phyloP scores from a whole-genome alignment of 1,139 yeast genomes.

The Yamadazyma diospyri region DNA sequence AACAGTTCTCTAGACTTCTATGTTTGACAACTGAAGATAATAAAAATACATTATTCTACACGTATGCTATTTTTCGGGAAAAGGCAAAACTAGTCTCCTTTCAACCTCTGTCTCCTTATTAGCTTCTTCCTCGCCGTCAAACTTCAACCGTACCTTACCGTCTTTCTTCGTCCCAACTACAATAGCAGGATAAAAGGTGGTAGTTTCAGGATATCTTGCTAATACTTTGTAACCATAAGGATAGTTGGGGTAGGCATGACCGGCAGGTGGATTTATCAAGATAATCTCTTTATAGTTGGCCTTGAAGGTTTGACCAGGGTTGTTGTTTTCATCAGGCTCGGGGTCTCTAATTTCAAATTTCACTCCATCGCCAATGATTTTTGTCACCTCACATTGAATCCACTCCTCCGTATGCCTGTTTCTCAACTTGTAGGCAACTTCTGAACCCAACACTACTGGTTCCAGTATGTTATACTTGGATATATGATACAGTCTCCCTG shows the following conservation, averaged over 20 bases:
- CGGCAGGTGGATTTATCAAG: constrained; percentile 34
- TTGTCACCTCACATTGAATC: constrained; percentile 92
- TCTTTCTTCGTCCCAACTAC: constrained; percentile 78
- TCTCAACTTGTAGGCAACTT: constrained; percentile 81
- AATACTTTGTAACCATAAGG: constrained; percentile 79
- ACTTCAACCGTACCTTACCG: constrained; percentile 73
- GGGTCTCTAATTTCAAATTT: constrained; percentile 91
- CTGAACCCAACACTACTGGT: constrained; percentile 65
- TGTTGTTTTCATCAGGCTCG: constrained; percentile 92
- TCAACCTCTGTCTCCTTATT: constrained; percentile 94
- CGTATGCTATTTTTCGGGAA: constrained; percentile 40
- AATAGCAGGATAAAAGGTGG: constrained; percentile 93
- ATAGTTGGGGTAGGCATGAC: constrained; percentile 47
- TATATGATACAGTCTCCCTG: constrained; percentile 39
- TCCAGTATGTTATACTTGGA: constrained; percentile 57
- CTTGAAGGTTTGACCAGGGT: constrained; percentile 83
- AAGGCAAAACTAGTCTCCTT: constrained; percentile 76
- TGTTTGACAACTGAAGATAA: no score
- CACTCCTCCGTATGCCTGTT: constrained; percentile 78
- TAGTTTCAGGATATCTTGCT: constrained; percentile 96
- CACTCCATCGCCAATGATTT: constrained; percentile 71
- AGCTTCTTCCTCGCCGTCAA: constrained; percentile 97
- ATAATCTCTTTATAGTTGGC: constrained; percentile 80
- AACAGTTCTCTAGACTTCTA: no score
- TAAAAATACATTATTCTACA: background rate